These are phyloP conservation scores for Striga asiatica DNA, from an alignment of 257 asterid genomes.

Conservation along the genomic window DNA sequence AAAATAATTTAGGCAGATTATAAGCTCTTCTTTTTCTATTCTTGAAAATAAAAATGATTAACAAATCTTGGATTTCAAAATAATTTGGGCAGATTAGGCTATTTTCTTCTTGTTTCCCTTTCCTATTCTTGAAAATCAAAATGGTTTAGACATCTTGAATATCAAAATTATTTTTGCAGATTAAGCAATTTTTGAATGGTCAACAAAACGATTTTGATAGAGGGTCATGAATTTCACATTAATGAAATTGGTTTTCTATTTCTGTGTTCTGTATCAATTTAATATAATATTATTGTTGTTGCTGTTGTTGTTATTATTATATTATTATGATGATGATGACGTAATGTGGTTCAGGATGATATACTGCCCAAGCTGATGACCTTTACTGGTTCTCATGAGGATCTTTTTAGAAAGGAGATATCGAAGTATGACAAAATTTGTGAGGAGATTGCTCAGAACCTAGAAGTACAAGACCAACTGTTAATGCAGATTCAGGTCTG, in stretches of 20 bases:
- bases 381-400: constrained; percentile 78
- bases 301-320: constrained; percentile 17
- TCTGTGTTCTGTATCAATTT: constrained; percentile 8
- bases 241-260: not conserved
- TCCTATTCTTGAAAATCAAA: not conserved
- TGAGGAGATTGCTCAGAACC: constrained; percentile 70
- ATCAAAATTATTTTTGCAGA: not conserved
- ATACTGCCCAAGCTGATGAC: constrained; percentile 93
- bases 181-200: not conserved
- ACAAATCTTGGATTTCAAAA: too few relatives aligned
- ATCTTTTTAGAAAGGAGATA: constrained; percentile 87
- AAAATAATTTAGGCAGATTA: not conserved
- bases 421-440: constrained; percentile 75
- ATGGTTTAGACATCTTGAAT: not conserved
- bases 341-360: constrained; percentile 64
- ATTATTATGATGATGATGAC: too few relatives aligned
- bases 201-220: not conserved
- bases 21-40: not conserved
- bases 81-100: not conserved
- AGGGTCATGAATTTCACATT: not conserved
- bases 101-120: not conserved
- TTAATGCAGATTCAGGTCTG: constrained; percentile 82
- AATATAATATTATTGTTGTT: not conserved
- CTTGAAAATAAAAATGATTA: not conserved
- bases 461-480: constrained; percentile 73